Conservation (phyloP, 192 early-diverging fungal genomes). For the Mortierella hygrophila region DNA sequence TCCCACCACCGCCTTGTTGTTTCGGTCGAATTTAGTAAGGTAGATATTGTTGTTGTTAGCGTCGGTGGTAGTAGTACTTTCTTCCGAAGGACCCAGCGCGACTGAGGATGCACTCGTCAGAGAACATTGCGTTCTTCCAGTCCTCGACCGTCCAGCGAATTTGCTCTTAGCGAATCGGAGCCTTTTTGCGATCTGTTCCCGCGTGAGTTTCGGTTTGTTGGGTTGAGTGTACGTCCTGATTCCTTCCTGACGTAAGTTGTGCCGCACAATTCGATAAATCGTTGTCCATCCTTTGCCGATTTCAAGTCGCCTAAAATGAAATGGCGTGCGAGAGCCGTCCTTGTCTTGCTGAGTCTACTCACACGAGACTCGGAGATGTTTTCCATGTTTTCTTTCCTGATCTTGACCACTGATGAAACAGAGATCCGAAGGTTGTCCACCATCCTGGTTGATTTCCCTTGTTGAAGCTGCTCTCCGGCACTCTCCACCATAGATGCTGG, state of each 20-base stretch:
- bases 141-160: conserved; percentile 26
- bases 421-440: conserved; percentile 13
- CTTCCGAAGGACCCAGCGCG: conserved; percentile 10
- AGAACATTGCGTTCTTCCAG: conserved; percentile 39
- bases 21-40: background rate
- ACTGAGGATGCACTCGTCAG: conserved; percentile 29
- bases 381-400: conserved; percentile 13
- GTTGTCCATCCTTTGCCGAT: conserved; percentile 12
- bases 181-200: background rate
- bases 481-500: too few species aligned
- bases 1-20: conserved; percentile 11
- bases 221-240: background rate
- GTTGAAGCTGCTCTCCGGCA: background rate
- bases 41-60: background rate
- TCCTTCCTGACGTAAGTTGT: background rate
- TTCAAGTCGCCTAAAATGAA: conserved; percentile 6
- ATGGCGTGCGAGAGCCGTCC: conserved; percentile 4
- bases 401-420: background rate
- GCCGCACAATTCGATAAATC: conserved; percentile 7
- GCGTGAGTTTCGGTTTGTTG: conserved; percentile 10
- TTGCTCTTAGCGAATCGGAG: conserved; percentile 29
- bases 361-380: conserved; percentile 15
- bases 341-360: conserved; percentile 7
- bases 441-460: conserved; percentile 3
- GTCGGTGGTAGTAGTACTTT: conserved; percentile 4